These are phyloP conservation scores for Pleurostoma richardsiae DNA, from an alignment of 2,329 filamentous ascomycete species.

Conservation along the genomic window DNA sequence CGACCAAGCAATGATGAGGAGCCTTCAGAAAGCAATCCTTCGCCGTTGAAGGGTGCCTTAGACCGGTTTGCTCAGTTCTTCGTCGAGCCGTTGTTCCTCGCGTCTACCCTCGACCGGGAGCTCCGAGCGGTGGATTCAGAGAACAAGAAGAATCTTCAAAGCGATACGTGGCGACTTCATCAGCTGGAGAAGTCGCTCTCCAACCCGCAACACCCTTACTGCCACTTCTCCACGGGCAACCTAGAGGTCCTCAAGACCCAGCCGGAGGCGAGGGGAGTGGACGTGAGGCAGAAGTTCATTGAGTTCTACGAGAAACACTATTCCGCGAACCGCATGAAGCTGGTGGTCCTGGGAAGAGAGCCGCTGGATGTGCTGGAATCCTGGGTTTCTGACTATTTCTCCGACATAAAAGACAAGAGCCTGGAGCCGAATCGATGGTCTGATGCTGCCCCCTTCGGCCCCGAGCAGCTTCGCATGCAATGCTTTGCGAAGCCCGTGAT, in stretches of 20 bases:
- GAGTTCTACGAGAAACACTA: conserved; percentile 87
- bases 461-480: conserved; percentile 55
- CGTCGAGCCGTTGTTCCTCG: conserved; percentile 78
- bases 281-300: conserved; percentile 87
- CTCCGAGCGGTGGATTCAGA: conserved; percentile 88
- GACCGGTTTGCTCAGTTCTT: conserved; percentile 96
- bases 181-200: conserved; percentile 87
- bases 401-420: conserved; percentile 75
- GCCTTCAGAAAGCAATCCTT: conserved; percentile 49
- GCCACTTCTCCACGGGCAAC: conserved; percentile 89
- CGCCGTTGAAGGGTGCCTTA: conserved; percentile 70
- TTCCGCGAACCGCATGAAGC: conserved; percentile 90
- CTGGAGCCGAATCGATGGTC: conserved; percentile 57
- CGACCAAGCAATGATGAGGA: conserved; percentile 61
- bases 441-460: conserved; percentile 42
- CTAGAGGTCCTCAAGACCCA: conserved; percentile 79
- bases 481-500: conserved; percentile 89
- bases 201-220: conserved; percentile 81
- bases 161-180: conserved; percentile 79
- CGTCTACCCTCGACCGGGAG: conserved; percentile 80
- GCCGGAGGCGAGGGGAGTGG: conserved; percentile 72
- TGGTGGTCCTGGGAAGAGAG: conserved; percentile 80
- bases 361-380: conserved; percentile 73
- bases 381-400: conserved; percentile 83
- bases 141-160: conserved; percentile 96